phyloP scores from a whole-genome alignment of 495 filamentous ascomycete species.

The Letharia columbiana region DNA sequence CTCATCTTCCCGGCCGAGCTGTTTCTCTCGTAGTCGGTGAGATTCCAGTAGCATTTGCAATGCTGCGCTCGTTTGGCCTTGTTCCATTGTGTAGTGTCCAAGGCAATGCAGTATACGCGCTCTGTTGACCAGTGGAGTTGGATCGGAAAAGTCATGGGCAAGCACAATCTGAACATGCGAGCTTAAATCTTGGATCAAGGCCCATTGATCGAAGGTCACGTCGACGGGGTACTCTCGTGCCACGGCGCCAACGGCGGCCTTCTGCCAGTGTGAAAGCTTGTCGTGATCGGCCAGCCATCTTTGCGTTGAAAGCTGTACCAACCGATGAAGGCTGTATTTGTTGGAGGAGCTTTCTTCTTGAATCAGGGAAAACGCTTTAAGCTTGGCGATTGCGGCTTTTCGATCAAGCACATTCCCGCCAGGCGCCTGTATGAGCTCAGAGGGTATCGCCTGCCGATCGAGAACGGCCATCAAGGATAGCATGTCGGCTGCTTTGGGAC shows the following conservation, averaged over 20 bases:
- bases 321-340: constrained; percentile 24
- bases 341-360: constrained; percentile 13
- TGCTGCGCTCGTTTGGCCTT: constrained; percentile 16
- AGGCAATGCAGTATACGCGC: constrained; percentile 19
- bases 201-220: constrained; percentile 16
- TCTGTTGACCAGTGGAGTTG: constrained; percentile 2
- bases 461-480: constrained; percentile 40
- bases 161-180: constrained; percentile 18
- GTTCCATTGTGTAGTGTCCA: constrained; percentile 17
- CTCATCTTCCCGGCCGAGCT: constrained; percentile 16
- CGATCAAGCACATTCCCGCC: constrained; percentile 20
- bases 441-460: constrained; percentile 35
- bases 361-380: constrained; percentile 27
- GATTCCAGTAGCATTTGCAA: constrained; percentile 12
- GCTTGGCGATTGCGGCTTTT: constrained; percentile 17
- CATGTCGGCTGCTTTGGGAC: constrained; percentile 29
- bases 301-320: constrained; percentile 27
- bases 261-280: constrained; percentile 13
- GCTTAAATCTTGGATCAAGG: constrained; percentile 11
- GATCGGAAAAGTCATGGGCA: constrained; percentile 5
- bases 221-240: constrained; percentile 8
- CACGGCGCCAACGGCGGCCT: constrained; percentile 16
- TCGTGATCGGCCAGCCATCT: constrained; percentile 21
- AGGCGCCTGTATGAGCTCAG: constrained; percentile 22
- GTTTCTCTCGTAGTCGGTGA: constrained; percentile 13